phyloP scores from a whole-genome alignment of 108 stramenopile genomes.

The Pseudonitzschia multiseries region DNA sequence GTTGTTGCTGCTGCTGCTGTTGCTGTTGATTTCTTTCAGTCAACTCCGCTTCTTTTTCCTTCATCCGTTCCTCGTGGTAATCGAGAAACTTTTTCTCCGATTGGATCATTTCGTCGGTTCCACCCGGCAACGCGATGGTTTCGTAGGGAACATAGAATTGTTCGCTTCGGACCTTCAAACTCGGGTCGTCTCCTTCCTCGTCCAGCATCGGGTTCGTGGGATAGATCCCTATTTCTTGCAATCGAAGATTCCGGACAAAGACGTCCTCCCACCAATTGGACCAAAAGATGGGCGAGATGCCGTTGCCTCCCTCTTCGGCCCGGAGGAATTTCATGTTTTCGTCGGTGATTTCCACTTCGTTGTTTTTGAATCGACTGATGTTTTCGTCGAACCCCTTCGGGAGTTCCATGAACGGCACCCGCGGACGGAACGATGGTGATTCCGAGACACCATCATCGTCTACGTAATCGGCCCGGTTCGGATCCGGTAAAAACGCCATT shows the following conservation, averaged over 20 bases:
- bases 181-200: slow-evolving; percentile 14
- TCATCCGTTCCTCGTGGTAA: slow-evolving; percentile 45
- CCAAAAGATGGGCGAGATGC: slow-evolving; percentile 86
- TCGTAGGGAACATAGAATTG: slow-evolving; percentile 48
- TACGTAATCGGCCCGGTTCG: slow-evolving; percentile 35
- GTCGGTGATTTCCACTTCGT: slow-evolving; percentile 31
- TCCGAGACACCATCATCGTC: background rate
- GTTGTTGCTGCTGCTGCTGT: no score
- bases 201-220: slow-evolving; percentile 35
- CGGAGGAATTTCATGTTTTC: slow-evolving; percentile 35
- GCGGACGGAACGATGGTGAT: slow-evolving; percentile 58
- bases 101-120: slow-evolving; percentile 28
- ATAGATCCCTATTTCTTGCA: slow-evolving; percentile 74
- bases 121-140: slow-evolving; percentile 38
- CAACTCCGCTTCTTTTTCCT: slow-evolving; percentile 22
- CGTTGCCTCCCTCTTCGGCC: slow-evolving; percentile 67
- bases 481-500: slow-evolving; percentile 56
- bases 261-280: slow-evolving; percentile 76
- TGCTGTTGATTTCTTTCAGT: slow-evolving; percentile 5
- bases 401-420: slow-evolving; percentile 77
- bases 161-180: slow-evolving; percentile 2
- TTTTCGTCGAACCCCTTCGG: slow-evolving; percentile 62
- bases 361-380: slow-evolving; percentile 34
- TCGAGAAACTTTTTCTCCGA: slow-evolving; percentile 39
- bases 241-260: slow-evolving; percentile 52